A percentile compares a stretch with the other conserved stretches of the same genome.
Evolutionary conservation across 2,329 filamentous ascomycete species (phyloP).

Genomic region (Fusarium marasasianum): DNA sequence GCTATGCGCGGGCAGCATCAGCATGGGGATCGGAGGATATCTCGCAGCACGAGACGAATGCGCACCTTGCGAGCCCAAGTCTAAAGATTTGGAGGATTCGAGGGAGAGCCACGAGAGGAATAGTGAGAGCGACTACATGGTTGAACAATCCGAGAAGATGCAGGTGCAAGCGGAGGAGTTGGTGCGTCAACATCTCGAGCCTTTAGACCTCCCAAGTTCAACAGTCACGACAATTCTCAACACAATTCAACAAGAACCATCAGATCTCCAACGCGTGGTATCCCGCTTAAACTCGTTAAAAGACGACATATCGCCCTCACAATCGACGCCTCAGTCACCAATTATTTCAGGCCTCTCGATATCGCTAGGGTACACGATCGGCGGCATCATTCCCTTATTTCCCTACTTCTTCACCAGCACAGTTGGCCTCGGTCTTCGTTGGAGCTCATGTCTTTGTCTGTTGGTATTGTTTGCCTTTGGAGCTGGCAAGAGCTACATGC

Average conservation of each 20-base stretch:
- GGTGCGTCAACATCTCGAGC: slow-evolving; percentile 47
- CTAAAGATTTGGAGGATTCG: slow-evolving; percentile 34
- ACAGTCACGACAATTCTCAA: slow-evolving; percentile 40
- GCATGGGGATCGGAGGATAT: slow-evolving; percentile 78
- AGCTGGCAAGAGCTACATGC: slow-evolving; percentile 60
- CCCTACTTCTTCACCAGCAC: slow-evolving; percentile 66
- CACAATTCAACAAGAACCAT: slow-evolving; percentile 41
- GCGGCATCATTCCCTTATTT: slow-evolving; percentile 68
- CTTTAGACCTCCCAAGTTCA: slow-evolving; percentile 41
- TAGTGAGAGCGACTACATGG: background rate
- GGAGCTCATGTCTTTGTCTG: slow-evolving; percentile 64
- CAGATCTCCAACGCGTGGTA: slow-evolving; percentile 41
- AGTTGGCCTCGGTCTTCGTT: slow-evolving; percentile 56
- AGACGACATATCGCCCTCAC: background rate
- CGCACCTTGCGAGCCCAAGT: background rate
- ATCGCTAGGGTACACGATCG: slow-evolving; percentile 68
- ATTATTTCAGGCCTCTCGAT: slow-evolving; percentile 66
- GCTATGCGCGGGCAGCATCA: slow-evolving; percentile 75
- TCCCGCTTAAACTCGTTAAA: slow-evolving; percentile 29
- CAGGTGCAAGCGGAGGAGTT: slow-evolving; percentile 28
- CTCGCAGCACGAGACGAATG: slow-evolving; percentile 63
- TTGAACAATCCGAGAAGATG: slow-evolving; percentile 10
- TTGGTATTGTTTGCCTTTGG: slow-evolving; percentile 66
- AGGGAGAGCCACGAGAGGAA: slow-evolving; percentile 32
- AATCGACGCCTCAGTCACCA: slow-evolving; percentile 43